These are phyloP conservation scores for Lentinula raphanica DNA, from an alignment of 768 basidiomycete species.

Conservation along the genomic window DNA sequence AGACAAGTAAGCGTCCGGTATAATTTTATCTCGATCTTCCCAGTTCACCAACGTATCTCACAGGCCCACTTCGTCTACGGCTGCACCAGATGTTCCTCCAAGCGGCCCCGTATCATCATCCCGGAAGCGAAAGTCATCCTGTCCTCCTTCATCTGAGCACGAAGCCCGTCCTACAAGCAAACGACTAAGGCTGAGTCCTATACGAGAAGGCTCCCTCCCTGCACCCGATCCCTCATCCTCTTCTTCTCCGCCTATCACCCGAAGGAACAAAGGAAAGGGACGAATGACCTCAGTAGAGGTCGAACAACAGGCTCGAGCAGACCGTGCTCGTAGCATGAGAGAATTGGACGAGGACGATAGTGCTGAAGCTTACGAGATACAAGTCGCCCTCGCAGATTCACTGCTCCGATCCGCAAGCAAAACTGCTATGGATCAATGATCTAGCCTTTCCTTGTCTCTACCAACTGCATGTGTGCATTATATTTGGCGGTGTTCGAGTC, in stretches of 20 bases:
- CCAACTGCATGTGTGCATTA: too few species aligned
- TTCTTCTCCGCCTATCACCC: background rate
- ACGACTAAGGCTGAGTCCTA: background rate
- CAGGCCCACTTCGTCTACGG: background rate
- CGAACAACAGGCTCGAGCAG: background rate
- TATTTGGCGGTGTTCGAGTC: too few species aligned
- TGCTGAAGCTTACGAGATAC: background rate
- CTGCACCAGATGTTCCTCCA: background rate
- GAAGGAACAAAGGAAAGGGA: slow-evolving; percentile 1
- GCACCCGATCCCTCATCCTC: background rate
- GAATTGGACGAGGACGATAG: background rate
- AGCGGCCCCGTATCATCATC: background rate
- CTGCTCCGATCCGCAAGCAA: background rate
- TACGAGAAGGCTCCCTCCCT: background rate
- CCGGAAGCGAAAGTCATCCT: background rate
- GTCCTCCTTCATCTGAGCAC: background rate
- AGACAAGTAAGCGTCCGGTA: background rate
- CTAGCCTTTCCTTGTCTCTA: background rate
- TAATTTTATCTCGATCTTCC: background rate
- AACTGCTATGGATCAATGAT: background rate
- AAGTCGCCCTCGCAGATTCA: background rate
- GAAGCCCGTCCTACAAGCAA: background rate
- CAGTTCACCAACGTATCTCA: background rate
- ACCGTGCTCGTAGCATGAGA: background rate
- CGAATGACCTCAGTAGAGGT: background rate